Conservation (phyloP, 208 protist species). For the Porcisia deanei region DNA sequence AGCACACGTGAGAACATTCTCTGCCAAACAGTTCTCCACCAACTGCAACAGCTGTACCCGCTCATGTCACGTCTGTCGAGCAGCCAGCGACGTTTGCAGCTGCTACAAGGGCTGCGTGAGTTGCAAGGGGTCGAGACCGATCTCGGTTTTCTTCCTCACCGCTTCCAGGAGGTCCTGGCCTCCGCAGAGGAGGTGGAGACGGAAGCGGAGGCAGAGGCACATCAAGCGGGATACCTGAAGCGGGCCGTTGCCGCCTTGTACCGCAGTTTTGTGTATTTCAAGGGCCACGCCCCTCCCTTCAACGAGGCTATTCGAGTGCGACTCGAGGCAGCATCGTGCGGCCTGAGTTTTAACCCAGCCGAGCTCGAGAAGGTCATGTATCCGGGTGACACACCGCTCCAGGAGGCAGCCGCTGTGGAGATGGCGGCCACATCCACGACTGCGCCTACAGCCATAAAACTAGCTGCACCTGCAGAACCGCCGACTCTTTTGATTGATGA, state of each 20-base stretch:
- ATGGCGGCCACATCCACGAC: background rate
- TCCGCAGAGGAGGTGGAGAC: slow-evolving; percentile 42
- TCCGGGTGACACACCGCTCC: slow-evolving; percentile 43
- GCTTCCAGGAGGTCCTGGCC: slow-evolving; percentile 48
- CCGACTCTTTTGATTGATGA: background rate
- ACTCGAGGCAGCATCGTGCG: slow-evolving; percentile 42
- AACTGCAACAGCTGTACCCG: slow-evolving; percentile 51
- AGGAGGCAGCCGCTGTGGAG: slow-evolving; percentile 34
- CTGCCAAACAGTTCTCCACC: slow-evolving; percentile 38
- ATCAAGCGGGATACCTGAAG: slow-evolving; percentile 52
- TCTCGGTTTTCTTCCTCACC: slow-evolving; percentile 43
- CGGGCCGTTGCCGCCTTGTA: slow-evolving; percentile 51
- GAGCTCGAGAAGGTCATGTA: slow-evolving; percentile 47
- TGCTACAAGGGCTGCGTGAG: slow-evolving; percentile 71
- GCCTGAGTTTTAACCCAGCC: slow-evolving; percentile 20
- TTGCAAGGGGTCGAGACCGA: slow-evolving; percentile 56
- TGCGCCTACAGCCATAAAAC: slow-evolving; percentile 2
- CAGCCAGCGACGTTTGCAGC: slow-evolving; percentile 27
- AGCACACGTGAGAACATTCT: slow-evolving; percentile 44
- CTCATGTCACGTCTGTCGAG: slow-evolving; percentile 43
- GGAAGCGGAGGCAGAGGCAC: slow-evolving; percentile 34
- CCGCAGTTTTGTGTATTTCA: slow-evolving; percentile 53
- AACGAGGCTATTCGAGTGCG: slow-evolving; percentile 33
- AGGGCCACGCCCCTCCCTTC: slow-evolving; percentile 44
- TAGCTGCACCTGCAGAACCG: background rate